Conservation (phyloP, 2,329 filamentous ascomycete genomes). For the Phyllosticta citriasiana region DNA sequence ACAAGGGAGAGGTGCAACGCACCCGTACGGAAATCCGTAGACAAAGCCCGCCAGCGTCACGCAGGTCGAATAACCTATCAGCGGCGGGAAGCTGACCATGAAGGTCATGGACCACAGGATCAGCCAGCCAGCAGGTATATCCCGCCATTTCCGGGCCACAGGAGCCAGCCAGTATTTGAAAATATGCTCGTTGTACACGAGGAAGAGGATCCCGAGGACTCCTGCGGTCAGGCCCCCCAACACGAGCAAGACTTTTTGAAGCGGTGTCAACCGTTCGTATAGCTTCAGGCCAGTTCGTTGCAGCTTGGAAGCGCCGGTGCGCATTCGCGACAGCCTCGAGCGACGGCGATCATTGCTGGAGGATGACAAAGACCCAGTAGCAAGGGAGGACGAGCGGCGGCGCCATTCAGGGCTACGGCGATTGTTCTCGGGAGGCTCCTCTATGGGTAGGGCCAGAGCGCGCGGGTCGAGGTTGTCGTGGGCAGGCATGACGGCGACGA, state of each 20-base stretch:
- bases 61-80: constrained; percentile 78
- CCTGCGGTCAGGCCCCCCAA: constrained; percentile 41
- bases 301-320: constrained; percentile 34
- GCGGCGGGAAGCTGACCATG: constrained; percentile 69
- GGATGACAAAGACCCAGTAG: constrained; percentile 11
- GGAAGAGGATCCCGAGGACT: constrained; percentile 54
- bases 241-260: constrained; percentile 53
- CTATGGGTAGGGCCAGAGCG: constrained; percentile 43
- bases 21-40: constrained; percentile 62
- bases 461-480: constrained; percentile 41
- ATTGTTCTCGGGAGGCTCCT: constrained; percentile 38
- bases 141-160: constrained; percentile 65
- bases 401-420: constrained; percentile 41
- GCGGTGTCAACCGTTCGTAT: constrained; percentile 46
- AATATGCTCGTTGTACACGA: constrained; percentile 70
- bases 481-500: neutral
- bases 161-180: constrained; percentile 62
- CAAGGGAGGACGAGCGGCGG: constrained; percentile 31
- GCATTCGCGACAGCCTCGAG: constrained; percentile 29
- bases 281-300: constrained; percentile 37
- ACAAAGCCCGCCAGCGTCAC: constrained; percentile 61
- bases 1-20: constrained; percentile 29
- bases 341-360: constrained; percentile 19
- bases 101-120: constrained; percentile 70
- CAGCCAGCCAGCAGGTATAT: constrained; percentile 58